A percentile compares a stretch with the other conserved stretches of the same genome.
Conservation (phyloP, 2,329 filamentous ascomycete genomes). For the Colletotrichum sp. region DNA sequence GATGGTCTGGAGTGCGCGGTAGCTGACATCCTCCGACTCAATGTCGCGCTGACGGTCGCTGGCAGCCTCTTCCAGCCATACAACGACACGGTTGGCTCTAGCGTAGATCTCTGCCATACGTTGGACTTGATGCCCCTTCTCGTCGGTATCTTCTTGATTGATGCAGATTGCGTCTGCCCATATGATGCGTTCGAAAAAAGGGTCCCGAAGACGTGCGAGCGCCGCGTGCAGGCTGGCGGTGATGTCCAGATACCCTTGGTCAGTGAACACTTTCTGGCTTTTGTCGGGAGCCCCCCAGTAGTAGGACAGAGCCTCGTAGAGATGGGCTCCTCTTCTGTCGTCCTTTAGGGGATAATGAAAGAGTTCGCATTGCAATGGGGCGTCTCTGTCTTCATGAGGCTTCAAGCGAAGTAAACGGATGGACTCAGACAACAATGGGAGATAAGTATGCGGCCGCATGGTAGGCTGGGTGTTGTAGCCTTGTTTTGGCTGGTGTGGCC, state of each 20-base stretch:
- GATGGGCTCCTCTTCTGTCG: background rate
- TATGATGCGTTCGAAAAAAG: background rate
- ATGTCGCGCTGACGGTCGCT: no score
- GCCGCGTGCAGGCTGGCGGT: background rate
- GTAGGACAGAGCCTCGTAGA: background rate
- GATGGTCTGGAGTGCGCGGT: background rate
- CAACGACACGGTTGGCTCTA: background rate
- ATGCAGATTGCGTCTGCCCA: background rate
- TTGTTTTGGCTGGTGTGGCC: no score
- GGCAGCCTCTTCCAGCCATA: background rate
- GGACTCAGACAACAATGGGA: background rate
- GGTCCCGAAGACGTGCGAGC: background rate
- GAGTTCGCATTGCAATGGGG: background rate
- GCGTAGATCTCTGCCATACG: background rate
- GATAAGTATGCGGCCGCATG: background rate
- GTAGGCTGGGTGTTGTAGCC: no score
- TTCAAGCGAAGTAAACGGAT: background rate
- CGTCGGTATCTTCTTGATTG: background rate
- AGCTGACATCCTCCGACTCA: no score
- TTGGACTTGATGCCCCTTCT: background rate
- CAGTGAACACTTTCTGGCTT: background rate
- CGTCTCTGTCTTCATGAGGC: background rate
- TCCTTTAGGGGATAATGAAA: background rate
- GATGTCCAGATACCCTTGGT: rapidly evolving
- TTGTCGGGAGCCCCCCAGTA: background rate